These are phyloP conservation scores for Rostrohypoxylon terebratum DNA, from an alignment of 495 filamentous ascomycete species.

Conservation along the genomic window DNA sequence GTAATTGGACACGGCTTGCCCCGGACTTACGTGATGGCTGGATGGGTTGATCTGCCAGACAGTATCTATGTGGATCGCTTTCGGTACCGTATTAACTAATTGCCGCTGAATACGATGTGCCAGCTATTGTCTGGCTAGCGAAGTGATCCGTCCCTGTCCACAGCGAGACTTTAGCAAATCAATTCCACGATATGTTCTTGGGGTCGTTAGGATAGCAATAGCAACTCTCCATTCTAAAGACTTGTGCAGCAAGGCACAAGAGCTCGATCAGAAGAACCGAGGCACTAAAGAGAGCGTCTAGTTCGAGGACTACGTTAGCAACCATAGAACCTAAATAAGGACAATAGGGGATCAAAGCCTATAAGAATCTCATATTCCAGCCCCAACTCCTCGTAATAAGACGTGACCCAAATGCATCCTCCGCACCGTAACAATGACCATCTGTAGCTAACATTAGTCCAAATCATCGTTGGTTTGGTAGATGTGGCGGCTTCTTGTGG, in stretches of 20 bases:
- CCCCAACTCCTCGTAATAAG: conserved; percentile 12
- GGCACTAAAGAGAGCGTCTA: conserved; percentile 45
- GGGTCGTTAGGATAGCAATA: conserved; percentile 30
- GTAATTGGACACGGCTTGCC: neutral
- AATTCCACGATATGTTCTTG: conserved; percentile 20
- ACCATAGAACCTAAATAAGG: conserved; percentile 47
- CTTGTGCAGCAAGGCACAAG: conserved; percentile 41
- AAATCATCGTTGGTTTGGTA: conserved; percentile 86
- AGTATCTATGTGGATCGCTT: neutral
- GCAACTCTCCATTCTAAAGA: conserved; percentile 44
- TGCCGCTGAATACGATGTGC: neutral
- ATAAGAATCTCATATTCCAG: conserved; percentile 40
- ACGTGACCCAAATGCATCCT: conserved; percentile 14
- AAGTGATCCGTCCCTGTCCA: conserved; percentile 33
- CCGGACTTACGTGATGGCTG: neutral
- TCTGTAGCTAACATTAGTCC: conserved; percentile 57
- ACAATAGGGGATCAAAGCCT: conserved; percentile 52
- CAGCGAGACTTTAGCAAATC: conserved; percentile 48
- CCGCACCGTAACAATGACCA: conserved; percentile 5
- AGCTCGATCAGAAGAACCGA: conserved; percentile 37
- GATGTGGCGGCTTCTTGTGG: conserved; percentile 82
- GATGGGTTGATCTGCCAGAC: neutral
- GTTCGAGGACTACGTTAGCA: conserved; percentile 50
- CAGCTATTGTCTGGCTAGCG: neutral
- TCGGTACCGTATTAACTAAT: neutral